Evolutionary conservation across 2,329 filamentous ascomycete species (phyloP), one percentile per base, ranked within the genome.

Genomic region (Ilyonectria destructans): DNA sequence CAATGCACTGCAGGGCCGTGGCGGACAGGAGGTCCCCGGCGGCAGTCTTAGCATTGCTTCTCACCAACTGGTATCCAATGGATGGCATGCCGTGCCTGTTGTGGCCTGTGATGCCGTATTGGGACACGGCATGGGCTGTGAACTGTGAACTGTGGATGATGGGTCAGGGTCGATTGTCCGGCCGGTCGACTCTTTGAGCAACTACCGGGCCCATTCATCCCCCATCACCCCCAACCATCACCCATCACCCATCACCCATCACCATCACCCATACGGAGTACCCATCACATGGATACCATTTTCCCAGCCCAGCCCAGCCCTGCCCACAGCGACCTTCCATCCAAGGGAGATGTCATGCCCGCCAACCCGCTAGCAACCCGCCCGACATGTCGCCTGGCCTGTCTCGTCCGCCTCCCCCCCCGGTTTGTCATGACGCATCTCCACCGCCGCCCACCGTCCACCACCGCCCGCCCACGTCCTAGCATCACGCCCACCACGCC

Each of bases 361-460:
- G 45, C 33, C 48, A 65, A 15, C 31, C 29, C 51, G 51, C 51
- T 54, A 54, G 51, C 40, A 35, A 10, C 51, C 51, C 33, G 35
- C 31, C 45, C 31, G 33, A 54, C 35, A 60, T 52, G 26, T 26
- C 26, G 23, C 23, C 40, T 45, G 15, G 45, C 23, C 58, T n/a
- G 45, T 26, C 33, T 33, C 48, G 51, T 37, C 51, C 26, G 45
- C 55, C 58, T 54, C 57, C 21, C 55, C 29, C 31, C 52, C 67
- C 46, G 58, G 67, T 68, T 66, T 69, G 57, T 58, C 68, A 68
- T 68, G 60, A 65, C 49, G 66, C 62, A 35, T 58, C 54, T 57
- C 68, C 63, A 64, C 67, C 51, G 51, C 31, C 54, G 40, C 29
- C 61, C 40, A 48, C 55, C 51, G 58, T 43, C 69, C 62, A 65